Percentiles rank a stretch among this genome's conserved stretches.
These are phyloP conservation scores for Hippophae gyantsensis DNA, from an alignment of 306 rosid genomes.

Conservation along the genomic window DNA sequence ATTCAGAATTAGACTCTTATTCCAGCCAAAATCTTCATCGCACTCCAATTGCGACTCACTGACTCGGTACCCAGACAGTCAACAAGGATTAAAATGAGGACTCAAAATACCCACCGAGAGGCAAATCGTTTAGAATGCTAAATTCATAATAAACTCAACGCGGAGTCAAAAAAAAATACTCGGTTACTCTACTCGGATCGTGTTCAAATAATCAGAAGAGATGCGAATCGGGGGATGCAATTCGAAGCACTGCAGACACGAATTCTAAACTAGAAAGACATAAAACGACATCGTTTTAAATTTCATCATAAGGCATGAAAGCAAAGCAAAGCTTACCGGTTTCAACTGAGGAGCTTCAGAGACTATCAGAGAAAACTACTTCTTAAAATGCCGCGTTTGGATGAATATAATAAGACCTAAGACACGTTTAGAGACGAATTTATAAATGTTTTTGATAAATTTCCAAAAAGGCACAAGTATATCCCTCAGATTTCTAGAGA, in stretches of 20 bases:
- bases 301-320: no score
- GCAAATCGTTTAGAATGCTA: not conserved
- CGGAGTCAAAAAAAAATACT: no score
- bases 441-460: constrained; percentile 4
- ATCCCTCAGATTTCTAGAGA: constrained; percentile 10
- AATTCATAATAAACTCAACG: not conserved
- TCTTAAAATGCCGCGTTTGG: no score
- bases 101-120: not conserved
- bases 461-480: not conserved
- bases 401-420: not conserved
- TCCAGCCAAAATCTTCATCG: not conserved
- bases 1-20: constrained; percentile 8
- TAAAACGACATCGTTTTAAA: no score
- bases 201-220: no score
- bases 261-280: no score
- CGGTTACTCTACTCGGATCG: no score
- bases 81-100: not conserved
- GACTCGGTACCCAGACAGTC: not conserved
- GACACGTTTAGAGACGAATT: not conserved
- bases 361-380: no score
- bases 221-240: no score
- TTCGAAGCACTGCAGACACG: no score
- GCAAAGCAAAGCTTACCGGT: no score
- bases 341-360: no score
- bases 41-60: constrained; percentile 4